Conservation (phyloP, 1,139 yeast genomes). For the Blastobotrys apis region DNA sequence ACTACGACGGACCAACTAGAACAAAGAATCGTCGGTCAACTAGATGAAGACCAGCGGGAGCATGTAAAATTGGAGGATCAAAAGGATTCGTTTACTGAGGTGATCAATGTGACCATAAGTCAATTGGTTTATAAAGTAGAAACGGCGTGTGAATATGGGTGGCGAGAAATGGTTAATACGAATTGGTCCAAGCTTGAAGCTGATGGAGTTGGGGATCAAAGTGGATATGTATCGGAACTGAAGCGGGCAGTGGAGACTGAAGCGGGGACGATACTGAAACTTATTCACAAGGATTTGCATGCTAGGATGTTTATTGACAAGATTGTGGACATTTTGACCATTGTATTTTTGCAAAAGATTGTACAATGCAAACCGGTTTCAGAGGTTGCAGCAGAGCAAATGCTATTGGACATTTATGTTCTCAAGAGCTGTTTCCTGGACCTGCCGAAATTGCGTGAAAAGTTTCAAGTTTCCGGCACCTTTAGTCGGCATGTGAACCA, state of each 20-base stretch:
- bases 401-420: constrained; percentile 64
- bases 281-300: constrained; percentile 67
- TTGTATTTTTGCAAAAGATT: constrained; percentile 55
- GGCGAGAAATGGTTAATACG: constrained; percentile 81
- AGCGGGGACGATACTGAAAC: constrained; percentile 49
- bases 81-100: constrained; percentile 51
- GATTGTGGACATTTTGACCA: constrained; percentile 60
- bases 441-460: constrained; percentile 41
- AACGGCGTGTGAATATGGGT: constrained; percentile 59
- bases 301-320: constrained; percentile 72
- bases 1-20: constrained; percentile 74
- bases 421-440: constrained; percentile 53
- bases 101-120: constrained; percentile 57
- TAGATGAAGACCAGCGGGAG: constrained; percentile 40
- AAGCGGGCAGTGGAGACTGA: constrained; percentile 46
- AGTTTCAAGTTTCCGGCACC: constrained; percentile 35
- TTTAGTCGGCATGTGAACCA: constrained; percentile 49
- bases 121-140: constrained; percentile 56
- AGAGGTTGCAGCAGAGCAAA: constrained; percentile 73
- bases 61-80: constrained; percentile 50
- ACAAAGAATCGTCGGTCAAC: constrained; percentile 53
- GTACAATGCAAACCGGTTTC: constrained; percentile 60
- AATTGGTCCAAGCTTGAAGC: constrained; percentile 66
- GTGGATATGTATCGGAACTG: constrained; percentile 62
- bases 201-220: constrained; percentile 55